Conservation (phyloP, 139 green algal species). For the Edaphochlamys debaryana region DNA sequence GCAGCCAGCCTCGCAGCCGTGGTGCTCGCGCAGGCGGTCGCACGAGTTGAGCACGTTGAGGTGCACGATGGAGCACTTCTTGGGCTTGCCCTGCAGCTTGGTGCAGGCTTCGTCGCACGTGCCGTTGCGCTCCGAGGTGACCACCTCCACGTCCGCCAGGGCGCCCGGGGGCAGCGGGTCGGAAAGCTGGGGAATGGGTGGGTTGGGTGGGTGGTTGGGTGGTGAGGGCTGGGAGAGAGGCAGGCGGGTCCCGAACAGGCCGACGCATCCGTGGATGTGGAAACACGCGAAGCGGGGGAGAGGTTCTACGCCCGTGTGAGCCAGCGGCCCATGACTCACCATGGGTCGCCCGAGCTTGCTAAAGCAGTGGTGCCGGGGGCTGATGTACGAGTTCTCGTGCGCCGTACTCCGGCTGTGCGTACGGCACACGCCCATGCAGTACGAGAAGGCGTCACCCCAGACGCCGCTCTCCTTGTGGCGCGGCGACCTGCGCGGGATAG, state of each 20-base stretch:
- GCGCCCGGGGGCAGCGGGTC: conserved; percentile 54
- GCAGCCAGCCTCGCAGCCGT: conserved; percentile 54
- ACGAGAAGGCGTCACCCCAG: conserved; percentile 75
- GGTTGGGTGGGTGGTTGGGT: background rate
- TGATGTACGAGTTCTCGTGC: conserved; percentile 88
- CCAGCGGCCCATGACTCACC: no score
- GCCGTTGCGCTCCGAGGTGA: conserved; percentile 43
- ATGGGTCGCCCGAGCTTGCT: conserved; percentile 58
- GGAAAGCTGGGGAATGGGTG: conserved; percentile 49
- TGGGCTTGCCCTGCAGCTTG: background rate
- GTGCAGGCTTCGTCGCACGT: conserved; percentile 64
- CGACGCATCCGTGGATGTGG: no score
- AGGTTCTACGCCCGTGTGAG: no score
- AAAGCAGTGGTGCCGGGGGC: conserved; percentile 78
- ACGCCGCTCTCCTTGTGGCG: conserved; percentile 63
- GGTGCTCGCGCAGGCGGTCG: conserved; percentile 70
- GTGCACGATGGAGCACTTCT: conserved; percentile 57
- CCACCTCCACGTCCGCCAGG: conserved; percentile 50
- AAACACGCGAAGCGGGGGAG: no score
- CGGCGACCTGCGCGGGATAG: conserved; percentile 14
- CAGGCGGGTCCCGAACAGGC: no score
- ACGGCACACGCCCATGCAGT: conserved; percentile 76
- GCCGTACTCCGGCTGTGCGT: conserved; percentile 76
- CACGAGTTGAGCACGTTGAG: conserved; percentile 74
- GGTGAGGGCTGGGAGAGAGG: no score